Evolutionary conservation across 352 stramenopile species (phyloP).

Genomic region (Aphanomyces euteiches): DNA sequence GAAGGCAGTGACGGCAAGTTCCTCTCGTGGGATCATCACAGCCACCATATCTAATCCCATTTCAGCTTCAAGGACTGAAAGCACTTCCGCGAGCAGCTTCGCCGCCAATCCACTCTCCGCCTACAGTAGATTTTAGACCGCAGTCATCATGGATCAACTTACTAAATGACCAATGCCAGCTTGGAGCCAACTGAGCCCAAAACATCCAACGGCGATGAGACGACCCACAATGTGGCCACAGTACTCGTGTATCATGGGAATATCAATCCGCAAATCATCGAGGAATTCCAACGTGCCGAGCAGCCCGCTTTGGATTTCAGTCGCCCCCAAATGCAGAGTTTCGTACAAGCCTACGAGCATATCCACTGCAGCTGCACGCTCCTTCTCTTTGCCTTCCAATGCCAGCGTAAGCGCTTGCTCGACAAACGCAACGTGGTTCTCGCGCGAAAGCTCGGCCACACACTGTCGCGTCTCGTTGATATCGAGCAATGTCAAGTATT

Average conservation of each 20-base stretch:
- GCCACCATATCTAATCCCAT: slow-evolving; percentile 59
- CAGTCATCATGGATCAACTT: slow-evolving; percentile 38
- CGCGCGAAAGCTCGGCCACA: slow-evolving; percentile 58
- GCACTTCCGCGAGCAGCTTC: slow-evolving; percentile 64
- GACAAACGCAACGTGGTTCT: slow-evolving; percentile 56
- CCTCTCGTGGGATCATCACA: slow-evolving; percentile 76
- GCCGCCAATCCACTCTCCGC: slow-evolving; percentile 62
- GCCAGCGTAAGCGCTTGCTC: slow-evolving; percentile 67
- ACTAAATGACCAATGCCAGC: slow-evolving; percentile 37
- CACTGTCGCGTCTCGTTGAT: slow-evolving; percentile 70
- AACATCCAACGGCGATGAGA: slow-evolving; percentile 72
- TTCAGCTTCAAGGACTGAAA: slow-evolving; percentile 70
- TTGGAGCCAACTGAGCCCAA: slow-evolving; percentile 80
- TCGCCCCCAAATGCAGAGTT: slow-evolving; percentile 53
- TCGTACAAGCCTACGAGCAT: slow-evolving; percentile 77
- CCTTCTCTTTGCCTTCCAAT: slow-evolving; percentile 66
- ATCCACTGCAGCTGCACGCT: slow-evolving; percentile 66
- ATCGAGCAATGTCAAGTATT: slow-evolving; percentile 76
- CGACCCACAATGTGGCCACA: slow-evolving; percentile 65
- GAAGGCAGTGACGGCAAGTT: slow-evolving; percentile 44
- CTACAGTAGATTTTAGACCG: background rate
- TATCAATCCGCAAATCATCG: slow-evolving; percentile 83
- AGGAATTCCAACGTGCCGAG: slow-evolving; percentile 75
- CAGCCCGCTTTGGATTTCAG: slow-evolving; percentile 65
- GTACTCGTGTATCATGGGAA: slow-evolving; percentile 79